Conservation (phyloP, 129 eudicot species). For the Silybum marianum region DNA sequence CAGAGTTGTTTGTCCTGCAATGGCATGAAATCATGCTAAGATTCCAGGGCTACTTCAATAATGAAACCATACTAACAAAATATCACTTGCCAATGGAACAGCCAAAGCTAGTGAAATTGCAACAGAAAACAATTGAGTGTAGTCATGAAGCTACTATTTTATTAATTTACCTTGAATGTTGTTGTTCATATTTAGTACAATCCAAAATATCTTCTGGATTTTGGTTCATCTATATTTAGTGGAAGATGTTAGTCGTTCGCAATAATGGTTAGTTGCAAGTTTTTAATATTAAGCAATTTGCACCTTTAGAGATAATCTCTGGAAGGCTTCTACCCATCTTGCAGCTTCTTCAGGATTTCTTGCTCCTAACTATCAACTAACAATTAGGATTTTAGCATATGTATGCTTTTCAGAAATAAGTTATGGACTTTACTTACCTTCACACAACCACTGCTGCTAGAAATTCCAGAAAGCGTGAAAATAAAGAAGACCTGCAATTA, state of each 20-base stretch:
- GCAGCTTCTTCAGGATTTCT: conserved; percentile 38
- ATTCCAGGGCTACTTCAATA: background rate
- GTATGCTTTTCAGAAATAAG: background rate
- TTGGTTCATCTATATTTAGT: background rate
- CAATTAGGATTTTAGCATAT: conserved; percentile 2
- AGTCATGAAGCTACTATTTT: background rate
- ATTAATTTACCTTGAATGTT: conserved; percentile 3
- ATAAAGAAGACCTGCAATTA: conserved; percentile 17
- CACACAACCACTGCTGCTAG: conserved; percentile 1
- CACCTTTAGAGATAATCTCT: conserved; percentile 26
- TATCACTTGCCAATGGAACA: background rate
- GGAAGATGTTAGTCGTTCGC: background rate
- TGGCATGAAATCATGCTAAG: background rate
- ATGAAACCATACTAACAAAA: background rate
- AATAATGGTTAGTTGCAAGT: background rate
- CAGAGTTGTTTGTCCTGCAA: background rate
- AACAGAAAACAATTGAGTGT: background rate
- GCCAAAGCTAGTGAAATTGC: background rate
- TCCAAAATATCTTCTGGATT: conserved; percentile 2
- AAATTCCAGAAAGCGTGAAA: conserved; percentile 14
- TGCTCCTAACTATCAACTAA: conserved; percentile 29
- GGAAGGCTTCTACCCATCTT: conserved; percentile 29
- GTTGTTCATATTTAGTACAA: background rate
- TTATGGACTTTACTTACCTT: conserved; percentile 19
- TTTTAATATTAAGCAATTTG: background rate